phyloP scores from a whole-genome alignment of 106 monocot species.

The Chionographis japonica region DNA sequence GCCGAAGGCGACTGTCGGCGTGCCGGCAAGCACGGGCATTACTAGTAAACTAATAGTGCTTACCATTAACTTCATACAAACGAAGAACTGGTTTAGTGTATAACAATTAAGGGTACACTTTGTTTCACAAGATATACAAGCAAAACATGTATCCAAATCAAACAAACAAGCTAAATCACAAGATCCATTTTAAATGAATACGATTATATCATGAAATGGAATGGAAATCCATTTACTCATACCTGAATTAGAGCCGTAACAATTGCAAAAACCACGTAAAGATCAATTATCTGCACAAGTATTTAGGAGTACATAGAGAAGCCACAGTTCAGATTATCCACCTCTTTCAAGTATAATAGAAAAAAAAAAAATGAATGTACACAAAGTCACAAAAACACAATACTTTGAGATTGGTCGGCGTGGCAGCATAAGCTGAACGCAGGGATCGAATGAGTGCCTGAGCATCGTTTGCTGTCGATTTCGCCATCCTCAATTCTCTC shows the following conservation, averaged over 20 bases:
- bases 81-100: no score
- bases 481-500: conserved; percentile 47
- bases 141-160: no score
- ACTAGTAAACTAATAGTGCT: no score
- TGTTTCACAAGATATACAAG: no score
- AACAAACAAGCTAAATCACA: no score
- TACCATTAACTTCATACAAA: no score
- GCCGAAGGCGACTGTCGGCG: no score
- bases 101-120: no score
- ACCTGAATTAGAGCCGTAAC: conserved; percentile 76
- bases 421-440: conserved; percentile 70
- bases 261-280: conserved; percentile 81
- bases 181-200: no score
- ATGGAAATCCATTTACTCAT: conserved; percentile 4
- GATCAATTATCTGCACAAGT: conserved; percentile 78
- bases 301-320: background rate
- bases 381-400: background rate
- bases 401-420: conserved; percentile 87
- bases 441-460: conserved; percentile 72
- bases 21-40: no score
- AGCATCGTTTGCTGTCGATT: conserved; percentile 54
- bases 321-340: background rate
- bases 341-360: background rate
- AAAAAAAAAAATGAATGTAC: background rate
- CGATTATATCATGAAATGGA: background rate